Evolutionary conservation across 345 rosid genomes (phyloP).

Genomic region (Eucalyptus grandis): DNA sequence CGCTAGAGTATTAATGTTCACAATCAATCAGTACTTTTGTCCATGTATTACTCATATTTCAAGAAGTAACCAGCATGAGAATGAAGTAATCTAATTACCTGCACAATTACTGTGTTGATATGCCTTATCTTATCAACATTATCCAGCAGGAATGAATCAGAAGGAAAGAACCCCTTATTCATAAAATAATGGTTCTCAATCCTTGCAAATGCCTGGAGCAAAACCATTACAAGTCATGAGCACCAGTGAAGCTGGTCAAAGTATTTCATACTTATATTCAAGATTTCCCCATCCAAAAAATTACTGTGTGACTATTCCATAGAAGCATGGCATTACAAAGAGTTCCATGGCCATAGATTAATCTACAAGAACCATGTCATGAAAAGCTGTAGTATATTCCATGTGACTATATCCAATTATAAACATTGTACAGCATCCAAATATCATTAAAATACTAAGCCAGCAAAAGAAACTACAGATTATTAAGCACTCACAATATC

Average conservation of each 20-base stretch:
- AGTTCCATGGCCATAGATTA: not conserved
- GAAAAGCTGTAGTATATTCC: not conserved
- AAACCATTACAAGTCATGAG: not conserved
- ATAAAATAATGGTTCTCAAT: constrained; percentile 89
- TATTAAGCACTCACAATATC: not conserved
- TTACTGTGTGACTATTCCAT: not conserved
- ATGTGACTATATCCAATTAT: not conserved
- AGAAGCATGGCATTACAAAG: not conserved
- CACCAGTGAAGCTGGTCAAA: not conserved
- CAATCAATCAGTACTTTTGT: not conserved
- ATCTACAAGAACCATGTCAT: not conserved
- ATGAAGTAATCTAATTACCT: constrained; percentile 26
- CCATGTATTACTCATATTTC: not conserved
- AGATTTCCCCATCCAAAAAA: not conserved
- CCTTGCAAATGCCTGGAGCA: constrained; percentile 91
- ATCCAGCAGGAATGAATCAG: constrained; percentile 75
- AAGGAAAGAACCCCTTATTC: constrained; percentile 75
- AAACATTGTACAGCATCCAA: not conserved
- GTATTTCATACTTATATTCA: not conserved
- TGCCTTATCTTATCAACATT: constrained; percentile 84
- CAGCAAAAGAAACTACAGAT: not conserved
- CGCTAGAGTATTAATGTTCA: not conserved
- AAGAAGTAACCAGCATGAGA: not conserved
- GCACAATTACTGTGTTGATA: constrained; percentile 70
- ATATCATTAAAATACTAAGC: not conserved